Evolutionary conservation across 2,329 filamentous ascomycete genomes (phyloP), one percentile per base, ranked within the genome.

Genomic region (Aspergillus glaucus): DNA sequence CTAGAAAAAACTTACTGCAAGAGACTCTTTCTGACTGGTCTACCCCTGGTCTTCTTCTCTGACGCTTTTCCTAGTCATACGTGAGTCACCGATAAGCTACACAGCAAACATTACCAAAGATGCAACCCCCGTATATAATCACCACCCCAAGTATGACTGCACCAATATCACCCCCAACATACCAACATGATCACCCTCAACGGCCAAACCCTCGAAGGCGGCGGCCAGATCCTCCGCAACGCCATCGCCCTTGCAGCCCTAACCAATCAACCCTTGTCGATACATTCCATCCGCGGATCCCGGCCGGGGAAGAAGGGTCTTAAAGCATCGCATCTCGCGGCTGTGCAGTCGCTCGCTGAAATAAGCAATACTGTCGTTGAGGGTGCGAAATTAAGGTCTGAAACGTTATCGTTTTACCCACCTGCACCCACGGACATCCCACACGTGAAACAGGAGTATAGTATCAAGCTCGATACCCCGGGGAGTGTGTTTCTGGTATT

Each of bases 201-300:
- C 58, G 80, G 80, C 44, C 74, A 73, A 15, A 80, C 74, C 3
- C 75, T 83, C 17, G 81, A 84, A 72, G 81, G 81, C 37, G 81
- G 81, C 22, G 81, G 81, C 10, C 81, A 84, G 61, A 69, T 84
- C 2, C 69, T 83, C 39, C 79, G 81, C 19, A 74, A 79, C 45
- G 78, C 79, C 2, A 56, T 82, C 7, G 74, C 75, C 12, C 64
- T 84, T 2, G 78, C 80, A 1, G 75, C 77, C 4, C 67, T 84
- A n/a, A 79, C 75, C 5, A 62, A 62, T 19, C 72, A 63, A 1
- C 72, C 79, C 1, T 64, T 84, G 44, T 67, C 65, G 21, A 76
- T 84, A 52, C 68, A 67, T 37, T 62, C 76, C 50, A 79, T 84
- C 48, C 76, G 81, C 5, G 80, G 75, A 22, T 79, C 75, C 24